A percentile compares a stretch with the other conserved stretches of the same genome.
Conservation (phyloP, 176 grass and related monocot species). For the Luzula sylvatica region DNA sequence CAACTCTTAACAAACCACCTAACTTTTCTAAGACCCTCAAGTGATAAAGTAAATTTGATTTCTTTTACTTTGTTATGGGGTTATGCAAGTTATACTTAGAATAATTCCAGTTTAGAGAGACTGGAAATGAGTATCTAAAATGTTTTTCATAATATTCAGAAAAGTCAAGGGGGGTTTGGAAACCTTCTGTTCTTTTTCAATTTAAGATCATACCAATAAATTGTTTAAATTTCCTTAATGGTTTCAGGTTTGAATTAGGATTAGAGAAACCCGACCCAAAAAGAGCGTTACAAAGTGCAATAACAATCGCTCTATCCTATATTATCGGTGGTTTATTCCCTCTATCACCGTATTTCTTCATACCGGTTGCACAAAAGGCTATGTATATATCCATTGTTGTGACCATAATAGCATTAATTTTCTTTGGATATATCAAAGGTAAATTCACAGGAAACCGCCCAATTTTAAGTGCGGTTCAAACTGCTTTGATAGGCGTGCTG, state of each 20-base stretch:
- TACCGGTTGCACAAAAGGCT: slow-evolving; percentile 43
- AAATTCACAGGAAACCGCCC: slow-evolving; percentile 62
- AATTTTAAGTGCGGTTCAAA: slow-evolving; percentile 59
- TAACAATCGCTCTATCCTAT: slow-evolving; percentile 63
- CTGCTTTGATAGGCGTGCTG: slow-evolving; percentile 58
- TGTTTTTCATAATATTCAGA: not conserved
- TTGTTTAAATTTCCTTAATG: not conserved
- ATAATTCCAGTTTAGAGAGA: not conserved
- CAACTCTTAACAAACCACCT: too few species aligned
- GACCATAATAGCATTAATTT: slow-evolving; percentile 46
- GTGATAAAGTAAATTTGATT: too few species aligned
- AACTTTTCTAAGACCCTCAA: too few species aligned
- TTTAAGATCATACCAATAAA: too few species aligned
- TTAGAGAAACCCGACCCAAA: slow-evolving; percentile 77
- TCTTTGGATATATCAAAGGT: slow-evolving; percentile 85
- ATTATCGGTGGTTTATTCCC: slow-evolving; percentile 66
- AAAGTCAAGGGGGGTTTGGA: too few species aligned
- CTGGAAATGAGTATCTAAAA: not conserved
- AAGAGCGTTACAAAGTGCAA: slow-evolving; percentile 67
- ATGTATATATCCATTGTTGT: slow-evolving; percentile 65
- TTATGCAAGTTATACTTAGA: not conserved
- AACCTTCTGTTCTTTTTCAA: too few species aligned
- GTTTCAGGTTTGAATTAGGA: slow-evolving; percentile 71
- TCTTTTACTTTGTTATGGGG: too few species aligned
- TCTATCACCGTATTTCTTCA: slow-evolving; percentile 72